These are phyloP conservation scores for Phellinidium pouzarii DNA, from an alignment of 1,284 basidiomycete genomes.

Conservation along the genomic window DNA sequence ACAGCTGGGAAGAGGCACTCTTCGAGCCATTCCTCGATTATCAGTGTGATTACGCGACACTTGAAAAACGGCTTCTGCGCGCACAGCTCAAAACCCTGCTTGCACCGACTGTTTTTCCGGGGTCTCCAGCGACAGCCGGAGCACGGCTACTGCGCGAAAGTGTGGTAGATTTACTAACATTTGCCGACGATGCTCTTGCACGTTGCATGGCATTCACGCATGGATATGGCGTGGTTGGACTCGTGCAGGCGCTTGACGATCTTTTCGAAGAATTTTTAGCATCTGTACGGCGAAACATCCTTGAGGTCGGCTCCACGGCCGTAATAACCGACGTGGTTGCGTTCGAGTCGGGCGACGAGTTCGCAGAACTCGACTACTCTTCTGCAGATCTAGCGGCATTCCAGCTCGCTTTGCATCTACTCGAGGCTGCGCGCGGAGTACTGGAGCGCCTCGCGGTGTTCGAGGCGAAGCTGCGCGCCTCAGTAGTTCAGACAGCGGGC, in stretches of 20 bases:
- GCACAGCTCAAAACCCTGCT: slow-evolving; percentile 45
- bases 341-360: slow-evolving; percentile 44
- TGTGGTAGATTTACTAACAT: slow-evolving; percentile 61
- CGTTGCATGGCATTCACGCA: slow-evolving; percentile 79
- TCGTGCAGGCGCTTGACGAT: slow-evolving; percentile 67
- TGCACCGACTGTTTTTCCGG: slow-evolving; percentile 33
- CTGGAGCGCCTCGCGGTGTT: slow-evolving; percentile 61
- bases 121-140: slow-evolving; percentile 33
- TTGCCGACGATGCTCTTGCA: slow-evolving; percentile 73
- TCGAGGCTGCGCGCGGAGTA: slow-evolving; percentile 69
- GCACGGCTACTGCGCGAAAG: slow-evolving; percentile 67
- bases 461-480: slow-evolving; percentile 58
- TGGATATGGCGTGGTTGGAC: slow-evolving; percentile 72
- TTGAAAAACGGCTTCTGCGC: slow-evolving; percentile 68
- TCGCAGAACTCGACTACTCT: slow-evolving; percentile 80
- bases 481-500: slow-evolving; percentile 51
- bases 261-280: slow-evolving; percentile 66
- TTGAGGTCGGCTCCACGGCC: slow-evolving; percentile 29
- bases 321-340: slow-evolving; percentile 29
- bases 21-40: slow-evolving; percentile 91
- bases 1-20: slow-evolving; percentile 82
- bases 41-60: slow-evolving; percentile 72
- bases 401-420: slow-evolving; percentile 74
- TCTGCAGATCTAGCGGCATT: slow-evolving; percentile 82
- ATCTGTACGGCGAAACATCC: slow-evolving; percentile 49